phyloP scores from a whole-genome alignment of 2,329 filamentous ascomycete species.

The Venturia asperata region DNA sequence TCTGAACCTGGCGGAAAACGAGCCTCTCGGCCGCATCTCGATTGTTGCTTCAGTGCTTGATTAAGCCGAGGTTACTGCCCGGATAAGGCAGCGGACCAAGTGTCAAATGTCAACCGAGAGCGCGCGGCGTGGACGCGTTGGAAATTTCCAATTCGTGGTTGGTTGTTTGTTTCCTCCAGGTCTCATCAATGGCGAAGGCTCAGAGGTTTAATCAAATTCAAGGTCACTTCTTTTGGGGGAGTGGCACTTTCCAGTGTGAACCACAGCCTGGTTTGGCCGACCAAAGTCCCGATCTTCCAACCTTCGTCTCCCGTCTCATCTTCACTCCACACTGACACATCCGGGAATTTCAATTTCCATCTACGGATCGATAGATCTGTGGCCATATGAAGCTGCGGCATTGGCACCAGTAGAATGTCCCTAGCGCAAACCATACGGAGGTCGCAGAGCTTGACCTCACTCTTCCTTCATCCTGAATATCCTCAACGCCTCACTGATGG shows the following conservation, averaged over 20 bases:
- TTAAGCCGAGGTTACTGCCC: slow-evolving; percentile 3
- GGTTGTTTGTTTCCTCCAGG: neutral
- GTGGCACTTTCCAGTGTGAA: neutral
- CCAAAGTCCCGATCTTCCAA: neutral
- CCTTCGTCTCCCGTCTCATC: neutral
- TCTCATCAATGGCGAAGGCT: neutral
- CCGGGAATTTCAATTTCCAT: neutral
- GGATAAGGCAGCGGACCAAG: too few relatives aligned
- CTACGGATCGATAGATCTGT: neutral
- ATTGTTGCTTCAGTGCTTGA: slow-evolving; percentile 5
- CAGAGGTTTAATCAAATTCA: too few relatives aligned
- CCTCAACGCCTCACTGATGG: neutral
- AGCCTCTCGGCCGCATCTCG: neutral
- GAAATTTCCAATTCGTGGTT: neutral
- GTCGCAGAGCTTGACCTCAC: neutral
- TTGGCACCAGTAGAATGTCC: neutral
- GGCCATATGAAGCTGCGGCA: neutral
- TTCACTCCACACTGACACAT: neutral
- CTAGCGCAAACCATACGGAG: neutral
- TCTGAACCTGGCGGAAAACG: neutral
- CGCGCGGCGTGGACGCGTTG: too few relatives aligned
- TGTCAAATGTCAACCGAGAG: neutral
- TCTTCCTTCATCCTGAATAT: neutral
- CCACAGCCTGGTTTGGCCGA: neutral
- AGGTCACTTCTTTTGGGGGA: too few relatives aligned